phyloP scores from a whole-genome alignment of 495 filamentous ascomycete genomes.

The Hypomontagnella submonticulosa region DNA sequence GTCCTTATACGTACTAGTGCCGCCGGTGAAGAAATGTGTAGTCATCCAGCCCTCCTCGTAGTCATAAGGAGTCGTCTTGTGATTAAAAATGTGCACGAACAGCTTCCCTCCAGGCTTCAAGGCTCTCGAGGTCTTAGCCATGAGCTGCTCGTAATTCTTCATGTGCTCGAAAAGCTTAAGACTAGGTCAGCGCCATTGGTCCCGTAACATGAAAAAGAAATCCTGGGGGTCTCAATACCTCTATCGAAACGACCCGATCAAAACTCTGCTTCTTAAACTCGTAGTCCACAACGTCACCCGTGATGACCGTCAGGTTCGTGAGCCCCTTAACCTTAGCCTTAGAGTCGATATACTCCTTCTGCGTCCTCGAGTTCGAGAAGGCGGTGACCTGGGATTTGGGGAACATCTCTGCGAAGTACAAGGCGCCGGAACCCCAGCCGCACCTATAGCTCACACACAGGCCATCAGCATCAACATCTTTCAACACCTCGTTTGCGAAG shows the following conservation, averaged over 20 bases:
- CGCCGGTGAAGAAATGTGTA: constrained; percentile 73
- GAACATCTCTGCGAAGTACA: constrained; percentile 70
- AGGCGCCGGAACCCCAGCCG: constrained; percentile 71
- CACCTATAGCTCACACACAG: constrained; percentile 60
- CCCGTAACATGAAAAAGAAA: neutral
- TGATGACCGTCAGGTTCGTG: constrained; percentile 67
- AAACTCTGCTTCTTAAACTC: constrained; percentile 65
- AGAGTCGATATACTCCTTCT: constrained; percentile 71
- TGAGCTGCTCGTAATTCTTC: constrained; percentile 75
- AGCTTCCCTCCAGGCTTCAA: constrained; percentile 69
- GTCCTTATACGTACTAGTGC: constrained; percentile 58
- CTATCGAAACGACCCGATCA: constrained; percentile 71
- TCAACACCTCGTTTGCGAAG: neutral
- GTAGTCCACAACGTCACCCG: constrained; percentile 68
- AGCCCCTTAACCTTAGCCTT: constrained; percentile 64
- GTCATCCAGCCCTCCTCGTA: constrained; percentile 80
- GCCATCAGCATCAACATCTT: constrained; percentile 14
- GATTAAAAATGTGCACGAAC: constrained; percentile 73
- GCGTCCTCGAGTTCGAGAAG: constrained; percentile 71
- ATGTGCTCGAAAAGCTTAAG: constrained; percentile 73
- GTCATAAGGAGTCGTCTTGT: constrained; percentile 70
- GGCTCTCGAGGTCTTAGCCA: constrained; percentile 66
- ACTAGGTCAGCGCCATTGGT: neutral
- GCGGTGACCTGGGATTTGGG: constrained; percentile 68
- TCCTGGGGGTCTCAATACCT: constrained; percentile 47